phyloP scores from a whole-genome alignment of 2,329 filamentous ascomycete genomes.

The Zymoseptoria brevis region DNA sequence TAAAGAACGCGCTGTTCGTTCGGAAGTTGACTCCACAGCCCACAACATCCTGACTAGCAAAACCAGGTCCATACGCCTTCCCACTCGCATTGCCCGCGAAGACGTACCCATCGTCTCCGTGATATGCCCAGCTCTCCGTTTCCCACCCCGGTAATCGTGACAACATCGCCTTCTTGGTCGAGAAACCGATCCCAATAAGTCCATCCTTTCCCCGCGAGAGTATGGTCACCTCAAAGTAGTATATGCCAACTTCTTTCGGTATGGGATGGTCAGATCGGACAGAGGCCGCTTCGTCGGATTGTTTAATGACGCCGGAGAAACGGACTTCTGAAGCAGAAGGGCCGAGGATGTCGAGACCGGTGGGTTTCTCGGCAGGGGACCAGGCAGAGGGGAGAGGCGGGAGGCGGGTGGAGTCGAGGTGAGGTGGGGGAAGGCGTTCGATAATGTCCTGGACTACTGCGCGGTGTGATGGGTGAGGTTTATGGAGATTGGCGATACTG shows the following conservation, averaged over 20 bases:
- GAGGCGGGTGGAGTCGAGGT: neutral
- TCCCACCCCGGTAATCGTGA: slow-evolving; percentile 60
- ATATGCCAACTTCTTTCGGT: slow-evolving; percentile 83
- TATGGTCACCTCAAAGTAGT: slow-evolving; percentile 78
- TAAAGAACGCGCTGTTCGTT: slow-evolving; percentile 55
- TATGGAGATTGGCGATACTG: slow-evolving; percentile 52
- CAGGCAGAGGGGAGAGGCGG: slow-evolving; percentile 68
- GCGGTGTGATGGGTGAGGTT: slow-evolving; percentile 33
- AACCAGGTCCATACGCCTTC: slow-evolving; percentile 53
- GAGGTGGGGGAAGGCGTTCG: slow-evolving; percentile 54
- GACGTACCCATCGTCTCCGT: slow-evolving; percentile 58
- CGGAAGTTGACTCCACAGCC: slow-evolving; percentile 60
- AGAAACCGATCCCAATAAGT: slow-evolving; percentile 53
- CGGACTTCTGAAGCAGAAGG: slow-evolving; percentile 65
- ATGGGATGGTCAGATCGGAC: slow-evolving; percentile 80
- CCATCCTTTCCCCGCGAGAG: slow-evolving; percentile 58
- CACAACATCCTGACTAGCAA: slow-evolving; percentile 51
- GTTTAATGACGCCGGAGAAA: slow-evolving; percentile 50
- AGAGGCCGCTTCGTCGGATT: slow-evolving; percentile 66
- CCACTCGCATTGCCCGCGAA: slow-evolving; percentile 52
- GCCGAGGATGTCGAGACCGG: slow-evolving; percentile 60
- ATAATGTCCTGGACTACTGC: slow-evolving; percentile 62
- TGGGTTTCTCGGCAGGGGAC: slow-evolving; percentile 70
- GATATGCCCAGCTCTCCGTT: slow-evolving; percentile 57
- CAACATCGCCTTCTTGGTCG: slow-evolving; percentile 49